A percentile compares a stretch with the other conserved stretches of the same genome.
Conservation (phyloP, 2,329 filamentous ascomycete genomes). For the Talaromyces sp. region DNA sequence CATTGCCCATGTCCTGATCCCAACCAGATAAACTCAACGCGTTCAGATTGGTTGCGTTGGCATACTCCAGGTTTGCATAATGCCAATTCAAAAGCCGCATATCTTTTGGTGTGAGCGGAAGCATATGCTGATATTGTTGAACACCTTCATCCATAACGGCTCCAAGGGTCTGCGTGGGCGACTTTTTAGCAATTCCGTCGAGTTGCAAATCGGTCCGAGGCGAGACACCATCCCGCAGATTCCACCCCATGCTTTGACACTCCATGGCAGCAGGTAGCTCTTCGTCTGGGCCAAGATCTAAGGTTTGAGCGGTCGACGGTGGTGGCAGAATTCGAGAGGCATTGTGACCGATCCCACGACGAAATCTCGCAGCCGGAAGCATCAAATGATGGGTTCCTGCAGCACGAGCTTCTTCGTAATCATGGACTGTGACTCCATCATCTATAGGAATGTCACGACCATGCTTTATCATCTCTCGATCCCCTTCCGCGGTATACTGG, state of each 20-base stretch:
- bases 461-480: conserved; percentile 74
- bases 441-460: conserved; percentile 73
- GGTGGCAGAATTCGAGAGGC: conserved; percentile 55
- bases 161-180: conserved; percentile 69
- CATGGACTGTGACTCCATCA: conserved; percentile 66
- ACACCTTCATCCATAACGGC: conserved; percentile 92
- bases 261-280: conserved; percentile 72
- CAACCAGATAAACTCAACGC: conserved; percentile 84
- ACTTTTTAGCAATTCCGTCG: conserved; percentile 58
- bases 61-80: conserved; percentile 95
- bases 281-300: conserved; percentile 33
- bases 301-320: background rate
- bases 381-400: conserved; percentile 50
- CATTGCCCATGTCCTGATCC: conserved; percentile 97
- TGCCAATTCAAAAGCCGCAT: conserved; percentile 95
- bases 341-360: conserved; percentile 45
- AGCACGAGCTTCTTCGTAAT: conserved; percentile 67
- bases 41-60: conserved; percentile 84
- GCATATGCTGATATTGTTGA: conserved; percentile 74
- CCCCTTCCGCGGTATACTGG: conserved; percentile 72
- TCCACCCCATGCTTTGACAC: conserved; percentile 78
- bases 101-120: conserved; percentile 81
- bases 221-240: conserved; percentile 60
- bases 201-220: conserved; percentile 68
- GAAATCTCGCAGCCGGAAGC: conserved; percentile 41